Conservation (phyloP, 1,284 basidiomycete genomes). For the Papiliotrema nemorosa region DNA sequence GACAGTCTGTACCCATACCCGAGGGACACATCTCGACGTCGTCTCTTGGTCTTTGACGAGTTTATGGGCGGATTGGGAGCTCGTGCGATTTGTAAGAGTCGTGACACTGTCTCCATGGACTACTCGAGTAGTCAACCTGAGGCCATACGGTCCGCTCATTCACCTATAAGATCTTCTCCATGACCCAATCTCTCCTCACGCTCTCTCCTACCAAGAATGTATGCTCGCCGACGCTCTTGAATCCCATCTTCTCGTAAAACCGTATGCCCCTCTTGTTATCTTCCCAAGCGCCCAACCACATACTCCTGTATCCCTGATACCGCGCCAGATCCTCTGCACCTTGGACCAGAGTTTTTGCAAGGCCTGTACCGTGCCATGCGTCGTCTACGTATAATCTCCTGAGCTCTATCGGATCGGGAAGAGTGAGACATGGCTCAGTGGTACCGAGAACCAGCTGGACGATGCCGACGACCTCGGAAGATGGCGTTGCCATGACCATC, state of each 20-base stretch:
- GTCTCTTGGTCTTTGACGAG: too few relatives aligned
- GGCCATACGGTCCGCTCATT: too few relatives aligned
- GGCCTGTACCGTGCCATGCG: slow-evolving; percentile 27
- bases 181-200: slow-evolving; percentile 16
- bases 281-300: slow-evolving; percentile 39
- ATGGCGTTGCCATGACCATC: slow-evolving; percentile 1
- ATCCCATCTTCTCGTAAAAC: slow-evolving; percentile 34
- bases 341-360: slow-evolving; percentile 18
- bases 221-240: slow-evolving; percentile 15
- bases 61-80: too few relatives aligned
- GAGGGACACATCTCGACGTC: slow-evolving; percentile 28
- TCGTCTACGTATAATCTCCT: slow-evolving; percentile 25
- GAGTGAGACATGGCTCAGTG: slow-evolving; percentile 12
- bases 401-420: slow-evolving; percentile 15
- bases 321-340: slow-evolving; percentile 12
- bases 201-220: slow-evolving; percentile 17
- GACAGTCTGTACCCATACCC: slow-evolving; percentile 21
- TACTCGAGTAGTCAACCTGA: too few relatives aligned
- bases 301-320: slow-evolving; percentile 16
- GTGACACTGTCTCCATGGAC: too few relatives aligned
- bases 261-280: slow-evolving; percentile 22
- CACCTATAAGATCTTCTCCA: slow-evolving; percentile 15
- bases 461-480: slow-evolving; percentile 13
- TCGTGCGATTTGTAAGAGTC: too few relatives aligned
- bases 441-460: slow-evolving; percentile 14